A percentile compares a stretch with the other conserved stretches of the same genome.
Conservation (phyloP, 129 eudicot genomes). For the Sambucus nigra region DNA sequence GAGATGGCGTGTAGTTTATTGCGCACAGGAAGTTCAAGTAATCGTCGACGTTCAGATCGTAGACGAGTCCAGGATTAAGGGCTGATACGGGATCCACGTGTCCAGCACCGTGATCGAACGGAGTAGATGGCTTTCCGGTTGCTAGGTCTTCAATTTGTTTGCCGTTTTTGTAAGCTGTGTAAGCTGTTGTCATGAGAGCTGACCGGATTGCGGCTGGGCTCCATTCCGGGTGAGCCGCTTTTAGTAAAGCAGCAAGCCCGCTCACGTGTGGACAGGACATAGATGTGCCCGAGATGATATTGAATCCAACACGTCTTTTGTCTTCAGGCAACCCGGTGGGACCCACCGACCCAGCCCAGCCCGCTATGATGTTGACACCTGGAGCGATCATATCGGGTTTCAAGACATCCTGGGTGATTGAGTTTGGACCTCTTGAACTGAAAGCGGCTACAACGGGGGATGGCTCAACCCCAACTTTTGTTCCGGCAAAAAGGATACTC, state of each 20-base stretch:
- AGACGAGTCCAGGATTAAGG: constrained; percentile 81
- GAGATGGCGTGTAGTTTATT: constrained; percentile 60
- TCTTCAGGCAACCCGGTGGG: constrained; percentile 82
- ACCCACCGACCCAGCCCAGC: constrained; percentile 67
- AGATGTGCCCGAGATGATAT: constrained; percentile 91
- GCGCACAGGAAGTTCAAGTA: constrained; percentile 88
- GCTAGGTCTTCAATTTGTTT: constrained; percentile 48
- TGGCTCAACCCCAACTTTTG: constrained; percentile 79
- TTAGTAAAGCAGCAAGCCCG: constrained; percentile 81
- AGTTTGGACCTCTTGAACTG: constrained; percentile 86
- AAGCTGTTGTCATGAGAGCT: constrained; percentile 92
- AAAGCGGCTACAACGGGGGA: constrained; percentile 97
- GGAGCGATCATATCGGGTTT: constrained; percentile 91
- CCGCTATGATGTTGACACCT: constrained; percentile 93
- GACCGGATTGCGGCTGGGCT: constrained; percentile 86
- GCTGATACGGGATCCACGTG: constrained; percentile 94
- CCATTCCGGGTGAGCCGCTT: constrained; percentile 91
- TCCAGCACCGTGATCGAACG: constrained; percentile 92
- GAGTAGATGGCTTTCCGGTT: constrained; percentile 86
- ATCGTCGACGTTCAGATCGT: constrained; percentile 52
- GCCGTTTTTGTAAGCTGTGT: constrained; percentile 59
- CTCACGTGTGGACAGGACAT: constrained; percentile 99
- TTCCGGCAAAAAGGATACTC: constrained; percentile 64
- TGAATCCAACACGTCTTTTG: constrained; percentile 60
- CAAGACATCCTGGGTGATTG: constrained; percentile 69